Evolutionary conservation across 2,329 filamentous ascomycete species (phyloP).

Genomic region (Byssothecium circinans): DNA sequence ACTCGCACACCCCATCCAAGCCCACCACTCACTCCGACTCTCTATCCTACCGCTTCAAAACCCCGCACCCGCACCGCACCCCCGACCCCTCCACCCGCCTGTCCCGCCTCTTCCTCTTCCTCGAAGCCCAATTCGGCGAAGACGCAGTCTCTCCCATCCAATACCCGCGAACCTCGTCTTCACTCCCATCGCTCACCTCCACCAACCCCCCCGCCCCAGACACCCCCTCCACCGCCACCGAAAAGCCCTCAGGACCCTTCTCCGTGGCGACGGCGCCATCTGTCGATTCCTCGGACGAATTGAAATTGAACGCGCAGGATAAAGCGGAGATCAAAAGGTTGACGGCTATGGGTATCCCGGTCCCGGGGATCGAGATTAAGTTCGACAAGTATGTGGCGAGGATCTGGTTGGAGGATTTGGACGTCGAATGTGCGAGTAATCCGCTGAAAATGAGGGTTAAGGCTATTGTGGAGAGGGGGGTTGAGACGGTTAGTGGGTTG

Average conservation of each 20-base stretch:
- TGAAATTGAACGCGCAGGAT: conserved; percentile 21
- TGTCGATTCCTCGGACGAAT: background rate
- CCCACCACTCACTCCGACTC: conserved; percentile 4
- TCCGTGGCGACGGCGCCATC: conserved; percentile 3
- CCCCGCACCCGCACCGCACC: conserved; percentile 70
- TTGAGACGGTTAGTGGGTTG: conserved; percentile 68
- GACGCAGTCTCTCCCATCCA: conserved; percentile 80
- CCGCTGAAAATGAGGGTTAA: conserved; percentile 81
- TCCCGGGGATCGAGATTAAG: conserved; percentile 83
- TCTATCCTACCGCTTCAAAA: conserved; percentile 38
- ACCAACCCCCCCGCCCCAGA: conserved; percentile 1
- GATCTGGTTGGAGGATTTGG: conserved; percentile 89
- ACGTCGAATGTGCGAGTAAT: conserved; percentile 81
- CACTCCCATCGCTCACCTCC: conserved; percentile 18
- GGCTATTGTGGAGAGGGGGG: conserved; percentile 85
- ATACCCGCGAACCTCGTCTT: conserved; percentile 57
- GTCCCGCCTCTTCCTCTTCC: conserved; percentile 86
- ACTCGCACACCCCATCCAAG: conserved; percentile 20
- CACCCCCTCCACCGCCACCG: conserved; percentile 1
- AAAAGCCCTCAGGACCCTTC: conserved; percentile 6
- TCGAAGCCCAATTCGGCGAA: conserved; percentile 92
- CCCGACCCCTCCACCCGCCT: conserved; percentile 75
- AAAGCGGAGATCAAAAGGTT: conserved; percentile 71
- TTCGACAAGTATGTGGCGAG: conserved; percentile 86
- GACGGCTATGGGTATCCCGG: conserved; percentile 82